Conservation (phyloP, 257 asterid genomes). For the Gardenia jasminoides region DNA sequence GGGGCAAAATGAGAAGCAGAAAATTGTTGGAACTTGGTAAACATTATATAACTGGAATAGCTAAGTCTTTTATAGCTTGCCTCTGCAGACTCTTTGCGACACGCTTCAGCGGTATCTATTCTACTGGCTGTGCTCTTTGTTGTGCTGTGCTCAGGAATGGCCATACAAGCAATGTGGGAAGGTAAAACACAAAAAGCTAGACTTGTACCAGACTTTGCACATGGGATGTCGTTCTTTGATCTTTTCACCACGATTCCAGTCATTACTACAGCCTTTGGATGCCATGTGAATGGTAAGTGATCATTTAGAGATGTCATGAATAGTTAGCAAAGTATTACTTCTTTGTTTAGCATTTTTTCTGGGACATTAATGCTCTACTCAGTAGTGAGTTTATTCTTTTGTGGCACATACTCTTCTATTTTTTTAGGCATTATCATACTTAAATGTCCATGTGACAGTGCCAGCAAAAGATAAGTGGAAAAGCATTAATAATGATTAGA, state of each 20-base stretch:
- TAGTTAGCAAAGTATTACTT: background rate
- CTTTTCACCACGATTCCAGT: conserved; percentile 92
- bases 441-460: background rate
- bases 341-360: background rate
- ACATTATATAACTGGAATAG: conserved; percentile 4
- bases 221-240: conserved; percentile 50
- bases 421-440: background rate
- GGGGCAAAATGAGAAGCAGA: background rate
- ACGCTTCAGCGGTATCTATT: conserved; percentile 88
- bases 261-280: conserved; percentile 92
- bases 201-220: conserved; percentile 62
- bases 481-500: background rate
- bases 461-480: background rate
- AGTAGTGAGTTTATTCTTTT: background rate
- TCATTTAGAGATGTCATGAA: background rate
- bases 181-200: conserved; percentile 68
- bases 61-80: conserved; percentile 34
- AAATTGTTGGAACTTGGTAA: background rate
- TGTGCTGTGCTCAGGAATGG: conserved; percentile 77
- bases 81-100: conserved; percentile 79
- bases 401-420: background rate
- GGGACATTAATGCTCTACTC: background rate
- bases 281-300: conserved; percentile 80
- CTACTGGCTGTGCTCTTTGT: conserved; percentile 83
- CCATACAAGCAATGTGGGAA: conserved; percentile 62